These are phyloP conservation scores for Phaeotremella skinneri DNA, from an alignment of 768 basidiomycete genomes.

Conservation along the genomic window DNA sequence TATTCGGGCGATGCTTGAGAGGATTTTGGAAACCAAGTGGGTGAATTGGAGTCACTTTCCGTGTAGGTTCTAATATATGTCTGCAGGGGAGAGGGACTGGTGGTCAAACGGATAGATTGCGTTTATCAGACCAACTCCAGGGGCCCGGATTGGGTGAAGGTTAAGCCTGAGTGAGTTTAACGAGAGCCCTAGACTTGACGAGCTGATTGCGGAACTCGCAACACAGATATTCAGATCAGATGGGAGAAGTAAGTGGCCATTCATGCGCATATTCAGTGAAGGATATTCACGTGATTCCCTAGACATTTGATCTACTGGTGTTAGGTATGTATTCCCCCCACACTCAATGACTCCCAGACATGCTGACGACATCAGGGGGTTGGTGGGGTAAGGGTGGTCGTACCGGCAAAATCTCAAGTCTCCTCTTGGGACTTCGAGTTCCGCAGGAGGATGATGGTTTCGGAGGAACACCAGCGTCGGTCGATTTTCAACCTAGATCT, in stretches of 20 bases:
- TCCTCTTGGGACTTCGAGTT: conserved; percentile 85
- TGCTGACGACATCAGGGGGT: conserved; percentile 58
- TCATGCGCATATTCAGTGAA: background rate
- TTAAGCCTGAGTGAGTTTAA: conserved; percentile 52
- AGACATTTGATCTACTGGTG: conserved; percentile 87
- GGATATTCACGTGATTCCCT: conserved; percentile 76
- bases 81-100: conserved; percentile 80
- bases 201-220: background rate
- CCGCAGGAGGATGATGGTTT: conserved; percentile 59
- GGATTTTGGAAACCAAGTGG: conserved; percentile 67
- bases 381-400: conserved; percentile 85
- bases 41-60: conserved; percentile 12
- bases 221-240: conserved; percentile 49
- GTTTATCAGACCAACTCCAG: conserved; percentile 83
- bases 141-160: conserved; percentile 91
- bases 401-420: conserved; percentile 81
- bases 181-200: background rate
- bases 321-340: conserved; percentile 60
- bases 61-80: background rate
- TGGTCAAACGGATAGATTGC: conserved; percentile 79
- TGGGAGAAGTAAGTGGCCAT: conserved; percentile 39
- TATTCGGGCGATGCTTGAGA: conserved; percentile 73
- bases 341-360: background rate
- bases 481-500: background rate
- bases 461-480: conserved; percentile 65